These are phyloP conservation scores for Geotrichum citri-aurantii DNA, from an alignment of 1,139 yeast genomes.

Conservation along the genomic window DNA sequence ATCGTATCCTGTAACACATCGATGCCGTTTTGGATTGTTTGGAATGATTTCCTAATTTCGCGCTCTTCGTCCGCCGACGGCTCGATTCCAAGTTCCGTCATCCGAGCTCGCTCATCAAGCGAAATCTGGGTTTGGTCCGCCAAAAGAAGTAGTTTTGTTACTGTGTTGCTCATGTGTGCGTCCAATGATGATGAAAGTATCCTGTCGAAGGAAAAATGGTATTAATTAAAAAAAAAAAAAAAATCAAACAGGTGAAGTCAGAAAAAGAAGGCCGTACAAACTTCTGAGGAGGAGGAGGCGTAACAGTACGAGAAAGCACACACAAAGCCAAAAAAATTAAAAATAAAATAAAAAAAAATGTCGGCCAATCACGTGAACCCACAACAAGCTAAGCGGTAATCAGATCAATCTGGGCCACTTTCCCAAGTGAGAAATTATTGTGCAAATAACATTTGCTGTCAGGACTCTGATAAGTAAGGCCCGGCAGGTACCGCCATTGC, in stretches of 20 bases:
- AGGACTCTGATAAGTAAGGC: no score
- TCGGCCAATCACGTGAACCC: neutral
- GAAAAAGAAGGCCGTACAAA: neutral
- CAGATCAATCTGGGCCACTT: neutral
- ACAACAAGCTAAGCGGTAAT: neutral
- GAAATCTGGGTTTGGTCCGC: conserved; percentile 41
- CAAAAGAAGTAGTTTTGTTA: conserved; percentile 26
- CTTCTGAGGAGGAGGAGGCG: neutral
- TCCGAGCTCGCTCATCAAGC: conserved; percentile 49
- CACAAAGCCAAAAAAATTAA: no score
- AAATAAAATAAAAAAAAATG: no score
- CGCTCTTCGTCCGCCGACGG: conserved; percentile 52
- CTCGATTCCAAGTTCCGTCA: conserved; percentile 42
- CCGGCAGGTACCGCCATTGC: no score
- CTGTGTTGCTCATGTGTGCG: neutral
- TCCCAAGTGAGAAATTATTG: neutral
- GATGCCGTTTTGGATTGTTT: conserved; percentile 37
- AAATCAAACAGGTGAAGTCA: neutral
- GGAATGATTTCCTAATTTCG: conserved; percentile 45
- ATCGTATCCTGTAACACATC: conserved; percentile 30
- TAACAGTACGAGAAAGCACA: neutral
- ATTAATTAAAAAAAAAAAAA: neutral
- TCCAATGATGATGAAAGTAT: no score
- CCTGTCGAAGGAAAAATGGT: no score
- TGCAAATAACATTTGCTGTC: no score